Conservation (phyloP, 2,329 filamentous ascomycete genomes). For the Cryphonectria radicalis region DNA sequence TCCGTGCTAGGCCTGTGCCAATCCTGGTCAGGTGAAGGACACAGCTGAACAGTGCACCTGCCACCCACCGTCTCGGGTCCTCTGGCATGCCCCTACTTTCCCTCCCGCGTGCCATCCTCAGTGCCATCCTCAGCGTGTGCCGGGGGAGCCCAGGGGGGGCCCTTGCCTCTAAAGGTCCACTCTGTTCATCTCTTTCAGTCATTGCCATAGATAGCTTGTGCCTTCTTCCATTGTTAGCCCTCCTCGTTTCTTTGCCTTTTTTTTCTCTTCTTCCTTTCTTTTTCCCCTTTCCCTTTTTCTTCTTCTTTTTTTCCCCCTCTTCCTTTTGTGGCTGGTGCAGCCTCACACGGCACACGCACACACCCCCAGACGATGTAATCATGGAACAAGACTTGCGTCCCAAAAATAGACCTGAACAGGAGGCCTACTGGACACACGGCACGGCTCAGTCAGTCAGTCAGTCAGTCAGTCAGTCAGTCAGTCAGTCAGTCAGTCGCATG, state of each 20-base stretch:
- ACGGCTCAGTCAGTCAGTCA: neutral
- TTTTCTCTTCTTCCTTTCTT: neutral
- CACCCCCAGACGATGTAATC: neutral
- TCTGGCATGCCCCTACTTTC: neutral
- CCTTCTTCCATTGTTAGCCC: neutral
- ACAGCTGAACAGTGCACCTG: slow-evolving; percentile 29
- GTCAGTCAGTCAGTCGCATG: neutral
- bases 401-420: neutral
- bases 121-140: neutral
- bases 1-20: neutral
- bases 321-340: slow-evolving; percentile 7
- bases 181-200: neutral
- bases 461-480: no score
- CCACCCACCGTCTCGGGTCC: slow-evolving; percentile 14
- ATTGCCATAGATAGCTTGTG: neutral
- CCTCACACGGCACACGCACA: neutral
- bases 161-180: neutral
- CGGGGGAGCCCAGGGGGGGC: neutral
- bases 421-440: neutral
- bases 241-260: neutral
- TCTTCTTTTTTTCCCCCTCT: neutral
- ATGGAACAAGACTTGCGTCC: neutral
- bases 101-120: slow-evolving; percentile 1
- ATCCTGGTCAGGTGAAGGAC: slow-evolving; percentile 20
- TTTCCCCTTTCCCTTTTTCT: neutral